Evolutionary conservation across 495 filamentous ascomycete species (phyloP).

Genomic region (Oidiodendron maius): DNA sequence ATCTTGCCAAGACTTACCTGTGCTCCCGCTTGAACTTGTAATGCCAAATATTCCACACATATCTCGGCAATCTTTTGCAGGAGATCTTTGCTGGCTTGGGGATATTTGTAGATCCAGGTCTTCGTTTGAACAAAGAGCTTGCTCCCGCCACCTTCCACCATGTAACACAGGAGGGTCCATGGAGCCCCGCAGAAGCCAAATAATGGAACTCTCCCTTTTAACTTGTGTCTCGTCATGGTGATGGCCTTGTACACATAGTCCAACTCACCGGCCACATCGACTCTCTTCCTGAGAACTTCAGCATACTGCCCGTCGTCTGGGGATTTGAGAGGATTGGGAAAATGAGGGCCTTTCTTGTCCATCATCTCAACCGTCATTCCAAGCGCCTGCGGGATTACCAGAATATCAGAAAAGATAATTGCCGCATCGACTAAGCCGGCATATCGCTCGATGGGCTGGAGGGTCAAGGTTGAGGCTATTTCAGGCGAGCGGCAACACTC

Average conservation of each 20-base stretch:
- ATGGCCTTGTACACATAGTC: conserved; percentile 96
- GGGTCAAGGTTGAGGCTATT: conserved; percentile 81
- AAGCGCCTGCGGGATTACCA: conserved; percentile 96
- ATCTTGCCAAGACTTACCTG: conserved; percentile 41
- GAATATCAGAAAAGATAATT: conserved; percentile 98
- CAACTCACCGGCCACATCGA: conserved; percentile 77
- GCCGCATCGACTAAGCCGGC: conserved; percentile 88
- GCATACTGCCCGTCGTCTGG: conserved; percentile 78
- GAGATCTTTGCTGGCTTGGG: conserved; percentile 69
- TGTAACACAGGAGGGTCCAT: conserved; percentile 96
- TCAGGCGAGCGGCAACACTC: conserved; percentile 91
- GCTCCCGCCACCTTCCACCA: conserved; percentile 94
- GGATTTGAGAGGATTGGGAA: conserved; percentile 73
- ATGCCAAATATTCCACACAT: conserved; percentile 88
- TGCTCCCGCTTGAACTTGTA: conserved; percentile 87
- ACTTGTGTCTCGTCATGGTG: conserved; percentile 80
- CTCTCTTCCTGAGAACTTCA: conserved; percentile 65
- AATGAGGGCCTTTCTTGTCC: conserved; percentile 90
- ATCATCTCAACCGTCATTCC: conserved; percentile 97
- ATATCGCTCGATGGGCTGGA: conserved; percentile 91
- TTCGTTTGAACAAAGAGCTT: conserved; percentile 89
- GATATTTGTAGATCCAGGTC: conserved; percentile 92
- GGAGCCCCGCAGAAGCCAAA: conserved; percentile 98
- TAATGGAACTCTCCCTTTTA: conserved; percentile 81
- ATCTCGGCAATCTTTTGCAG: conserved; percentile 87